phyloP scores from a whole-genome alignment of 202 grass and related monocot genomes.

The Schoenoplectus tabernaemontani region DNA sequence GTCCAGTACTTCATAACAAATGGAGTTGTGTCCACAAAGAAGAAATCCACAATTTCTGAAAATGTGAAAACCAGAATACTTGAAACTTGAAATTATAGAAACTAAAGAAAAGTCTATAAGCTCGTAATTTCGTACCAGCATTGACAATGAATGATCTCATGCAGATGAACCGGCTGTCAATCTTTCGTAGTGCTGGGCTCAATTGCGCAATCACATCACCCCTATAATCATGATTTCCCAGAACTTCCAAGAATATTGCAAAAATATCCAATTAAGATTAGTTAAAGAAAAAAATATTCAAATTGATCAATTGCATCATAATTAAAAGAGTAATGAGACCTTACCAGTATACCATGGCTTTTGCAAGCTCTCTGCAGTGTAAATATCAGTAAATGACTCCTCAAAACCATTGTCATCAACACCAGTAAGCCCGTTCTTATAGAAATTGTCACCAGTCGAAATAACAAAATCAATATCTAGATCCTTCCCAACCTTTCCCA shows the following conservation, averaged over 20 bases:
- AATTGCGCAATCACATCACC: slow-evolving; percentile 63
- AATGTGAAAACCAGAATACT: not conserved
- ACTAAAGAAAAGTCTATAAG: not conserved
- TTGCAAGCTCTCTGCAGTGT: slow-evolving; percentile 64
- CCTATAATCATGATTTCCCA: slow-evolving; percentile 81
- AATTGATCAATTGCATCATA: not conserved
- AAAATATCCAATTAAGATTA: not conserved
- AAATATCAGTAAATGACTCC: slow-evolving; percentile 61
- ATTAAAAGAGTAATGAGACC: not conserved
- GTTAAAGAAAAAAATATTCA: not conserved
- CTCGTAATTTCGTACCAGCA: slow-evolving; percentile 23
- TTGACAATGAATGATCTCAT: slow-evolving; percentile 71
- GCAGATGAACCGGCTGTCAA: slow-evolving; percentile 54
- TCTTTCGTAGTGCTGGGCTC: slow-evolving; percentile 28
- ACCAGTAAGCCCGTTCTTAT: slow-evolving; percentile 56
- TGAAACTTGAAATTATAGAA: not conserved
- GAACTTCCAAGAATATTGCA: slow-evolving; percentile 20
- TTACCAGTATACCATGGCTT: slow-evolving; percentile 78
- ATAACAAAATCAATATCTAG: slow-evolving; percentile 53
- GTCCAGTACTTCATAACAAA: slow-evolving; percentile 69
- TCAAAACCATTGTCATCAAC: slow-evolving; percentile 52
- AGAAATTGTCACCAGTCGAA: slow-evolving; percentile 79
- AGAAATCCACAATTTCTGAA: slow-evolving; percentile 60
- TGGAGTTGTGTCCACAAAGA: slow-evolving; percentile 63
- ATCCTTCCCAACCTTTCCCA: slow-evolving; percentile 53